These are phyloP conservation scores for Stephania yunnanensis DNA, from an alignment of 164 flowering plant genomes.

Conservation along the genomic window DNA sequence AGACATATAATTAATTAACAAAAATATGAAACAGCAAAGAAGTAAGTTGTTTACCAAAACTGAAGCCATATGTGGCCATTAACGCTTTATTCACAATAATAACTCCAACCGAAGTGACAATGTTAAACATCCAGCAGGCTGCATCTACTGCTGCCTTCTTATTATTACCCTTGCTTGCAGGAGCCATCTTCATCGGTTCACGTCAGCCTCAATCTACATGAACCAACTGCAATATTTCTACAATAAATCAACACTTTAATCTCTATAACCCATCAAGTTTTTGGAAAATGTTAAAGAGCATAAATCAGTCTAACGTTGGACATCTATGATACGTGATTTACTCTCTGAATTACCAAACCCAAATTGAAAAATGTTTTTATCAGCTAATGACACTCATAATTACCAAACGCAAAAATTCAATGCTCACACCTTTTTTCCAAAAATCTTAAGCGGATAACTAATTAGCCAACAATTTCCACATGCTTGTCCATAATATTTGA, in stretches of 20 bases:
- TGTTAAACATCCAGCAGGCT: conserved; percentile 43
- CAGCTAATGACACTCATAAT: background rate
- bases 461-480: background rate
- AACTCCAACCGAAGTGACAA: conserved; percentile 42
- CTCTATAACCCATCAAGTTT: conserved; percentile 8
- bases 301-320: background rate
- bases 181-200: conserved; percentile 23
- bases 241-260: background rate
- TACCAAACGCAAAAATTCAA: background rate
- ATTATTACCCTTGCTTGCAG: conserved; percentile 34
- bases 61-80: conserved; percentile 42
- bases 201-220: conserved; percentile 4
- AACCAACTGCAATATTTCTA: conserved; percentile 6
- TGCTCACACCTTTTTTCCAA: conserved; percentile 1
- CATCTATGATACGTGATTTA: background rate
- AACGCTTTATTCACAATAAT: conserved; percentile 42
- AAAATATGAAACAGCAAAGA: background rate
- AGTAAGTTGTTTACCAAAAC: conserved; percentile 28
- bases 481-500: background rate
- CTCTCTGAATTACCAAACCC: background rate
- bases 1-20: background rate
- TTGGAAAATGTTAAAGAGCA: background rate
- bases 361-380: background rate
- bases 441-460: background rate
- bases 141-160: conserved; percentile 35